phyloP scores from a whole-genome alignment of 1,139 yeast genomes.

The Saccharomyces hybrid region DNA sequence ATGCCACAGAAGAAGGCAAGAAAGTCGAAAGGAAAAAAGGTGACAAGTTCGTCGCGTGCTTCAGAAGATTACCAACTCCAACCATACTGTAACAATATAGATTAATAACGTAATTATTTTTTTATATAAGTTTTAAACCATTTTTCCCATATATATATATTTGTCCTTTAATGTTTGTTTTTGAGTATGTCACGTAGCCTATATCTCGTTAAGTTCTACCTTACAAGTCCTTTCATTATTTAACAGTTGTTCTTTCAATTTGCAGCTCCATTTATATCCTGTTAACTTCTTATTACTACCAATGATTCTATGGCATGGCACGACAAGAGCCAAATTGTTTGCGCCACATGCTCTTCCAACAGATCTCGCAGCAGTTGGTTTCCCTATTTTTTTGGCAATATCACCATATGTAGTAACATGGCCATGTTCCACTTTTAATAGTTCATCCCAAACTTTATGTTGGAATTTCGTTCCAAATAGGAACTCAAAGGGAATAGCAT shows the following conservation, averaged over 20 bases:
- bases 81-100: slow-evolving; percentile 15
- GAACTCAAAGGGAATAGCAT: slow-evolving; percentile 13
- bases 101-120: background rate
- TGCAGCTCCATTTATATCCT: slow-evolving; percentile 23
- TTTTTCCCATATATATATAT: background rate
- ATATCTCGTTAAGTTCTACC: background rate
- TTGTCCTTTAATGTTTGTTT: background rate
- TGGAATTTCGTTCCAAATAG: slow-evolving; percentile 27
- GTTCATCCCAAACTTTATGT: slow-evolving; percentile 22
- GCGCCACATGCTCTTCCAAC: slow-evolving; percentile 26
- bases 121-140: background rate
- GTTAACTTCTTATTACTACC: slow-evolving; percentile 17
- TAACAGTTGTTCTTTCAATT: slow-evolving; percentile 17
- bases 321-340: slow-evolving; percentile 21
- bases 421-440: slow-evolving; percentile 16
- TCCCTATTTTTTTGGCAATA: slow-evolving; percentile 18
- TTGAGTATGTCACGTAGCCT: too few relatives aligned
- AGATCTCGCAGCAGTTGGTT: slow-evolving; percentile 21
- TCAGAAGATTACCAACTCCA: slow-evolving; percentile 63
- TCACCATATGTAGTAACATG: slow-evolving; percentile 17
- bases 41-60: slow-evolving; percentile 81
- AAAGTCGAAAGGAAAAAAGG: slow-evolving; percentile 91
- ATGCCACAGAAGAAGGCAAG: slow-evolving; percentile 95
- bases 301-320: slow-evolving; percentile 28
- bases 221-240: slow-evolving; percentile 5